Base-by-base conservation (phyloP, 2,329 filamentous ascomycete genomes). In the Lasiodiplodia gonubiensis region DNA sequence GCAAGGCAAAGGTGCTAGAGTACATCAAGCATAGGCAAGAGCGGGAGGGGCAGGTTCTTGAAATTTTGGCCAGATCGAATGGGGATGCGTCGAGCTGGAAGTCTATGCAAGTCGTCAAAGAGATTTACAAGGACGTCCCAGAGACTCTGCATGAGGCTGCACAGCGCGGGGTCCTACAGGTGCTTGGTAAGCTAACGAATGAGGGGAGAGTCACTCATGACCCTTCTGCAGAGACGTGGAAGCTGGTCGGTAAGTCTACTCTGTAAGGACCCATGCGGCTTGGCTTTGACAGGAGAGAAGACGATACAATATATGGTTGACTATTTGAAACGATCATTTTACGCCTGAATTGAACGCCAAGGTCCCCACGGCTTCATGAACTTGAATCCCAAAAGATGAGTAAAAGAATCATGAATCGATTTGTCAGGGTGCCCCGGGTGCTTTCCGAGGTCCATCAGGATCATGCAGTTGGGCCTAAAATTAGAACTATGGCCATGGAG, bases 41-140 rank as follows among this genome's bases (percentile, higher is more conserved):
- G 80, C 86, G 95, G 25, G 94, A 98, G 79, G 74, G 73, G 75
- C 77, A 76, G 72, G 77, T 76, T 21, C 70, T 79, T 39, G 77
- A 80, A 52, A 77, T 80, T 18, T 49, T 77, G 63, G 66, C 61
- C 37, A 70, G 74, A 48, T 72, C 71, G 60, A 51, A 51, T 35
- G 27, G 37, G 27, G n/a, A 51, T 8, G 57, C 75, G n/a, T 69
- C 71, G 48, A 76, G 77, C 2, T 93, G 90, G 91, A 87, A 86
- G 7, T 85, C 88, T 10, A 90, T 93, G 86, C 92, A 94, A 68
- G 83, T 98, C 70, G 94, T 97, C n/a, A 92, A 91, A 78, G 82
- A 91, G 37, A 92, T 99, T 39, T 99, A 99, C 77, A 86, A 85
- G 64, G 89, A 92, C 73, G 89, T 97, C 25, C 90, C 92, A 0